Conservation (phyloP, 1,284 basidiomycete species). For the Grifola frondosa region DNA sequence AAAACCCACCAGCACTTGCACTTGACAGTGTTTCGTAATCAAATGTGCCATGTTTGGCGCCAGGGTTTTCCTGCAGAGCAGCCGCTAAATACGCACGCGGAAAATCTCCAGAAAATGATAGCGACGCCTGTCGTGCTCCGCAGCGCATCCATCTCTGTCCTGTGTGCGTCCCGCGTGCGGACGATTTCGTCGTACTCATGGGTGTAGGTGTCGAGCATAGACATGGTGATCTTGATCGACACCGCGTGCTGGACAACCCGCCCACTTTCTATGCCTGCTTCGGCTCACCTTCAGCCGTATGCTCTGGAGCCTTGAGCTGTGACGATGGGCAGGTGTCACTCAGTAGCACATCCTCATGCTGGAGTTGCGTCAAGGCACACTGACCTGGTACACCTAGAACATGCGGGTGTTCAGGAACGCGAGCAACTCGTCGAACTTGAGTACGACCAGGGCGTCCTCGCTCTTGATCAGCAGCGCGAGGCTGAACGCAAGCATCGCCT, state of each 20-base stretch:
- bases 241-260: conserved; percentile 84
- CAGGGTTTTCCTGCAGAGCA: conserved; percentile 70
- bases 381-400: conserved; percentile 76
- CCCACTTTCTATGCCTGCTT: conserved; percentile 59
- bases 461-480: conserved; percentile 85
- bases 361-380: too few species aligned
- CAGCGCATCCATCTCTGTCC: conserved; percentile 76
- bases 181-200: conserved; percentile 82
- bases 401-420: conserved; percentile 77
- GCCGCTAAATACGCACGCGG: conserved; percentile 4
- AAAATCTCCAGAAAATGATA: neutral
- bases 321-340: too few species aligned
- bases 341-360: too few species aligned
- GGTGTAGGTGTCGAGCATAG: too few species aligned
- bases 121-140: conserved; percentile 71
- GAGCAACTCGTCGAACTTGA: conserved; percentile 88
- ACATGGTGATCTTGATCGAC: too few species aligned
- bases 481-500: conserved; percentile 95
- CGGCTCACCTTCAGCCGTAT: conserved; percentile 28
- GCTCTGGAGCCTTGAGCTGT: conserved; percentile 27
- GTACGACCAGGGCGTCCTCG: conserved; percentile 71
- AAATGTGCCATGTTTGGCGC: conserved; percentile 76
- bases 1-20: conserved; percentile 58
- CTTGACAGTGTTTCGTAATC: conserved; percentile 74
- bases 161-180: conserved; percentile 70